Evolutionary conservation across 1,284 basidiomycete species (phyloP).

Genomic region (Cryptococcus neoformans): DNA sequence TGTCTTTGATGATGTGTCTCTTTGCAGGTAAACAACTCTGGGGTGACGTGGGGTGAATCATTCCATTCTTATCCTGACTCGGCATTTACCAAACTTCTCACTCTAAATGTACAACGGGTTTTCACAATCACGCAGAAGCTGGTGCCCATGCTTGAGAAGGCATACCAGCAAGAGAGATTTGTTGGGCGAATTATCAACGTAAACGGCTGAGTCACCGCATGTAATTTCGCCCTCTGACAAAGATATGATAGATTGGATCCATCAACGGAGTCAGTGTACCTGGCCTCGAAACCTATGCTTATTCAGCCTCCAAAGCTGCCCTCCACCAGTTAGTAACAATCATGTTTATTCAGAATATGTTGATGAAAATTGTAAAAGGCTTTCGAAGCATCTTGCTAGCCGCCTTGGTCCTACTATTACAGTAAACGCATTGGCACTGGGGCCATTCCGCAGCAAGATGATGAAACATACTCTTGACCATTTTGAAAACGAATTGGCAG

Average conservation of each 20-base stretch:
- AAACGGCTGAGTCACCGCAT: conserved; percentile 20
- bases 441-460: conserved; percentile 54
- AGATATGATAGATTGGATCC: conserved; percentile 57
- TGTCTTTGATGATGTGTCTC: conserved; percentile 1
- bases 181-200: conserved; percentile 62
- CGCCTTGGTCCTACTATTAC: conserved; percentile 63
- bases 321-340: conserved; percentile 41
- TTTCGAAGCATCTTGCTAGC: conserved; percentile 62
- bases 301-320: conserved; percentile 62
- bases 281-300: conserved; percentile 64
- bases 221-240: not conserved
- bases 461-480: conserved; percentile 59
- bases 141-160: conserved; percentile 60
- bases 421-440: conserved; percentile 67
- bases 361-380: conserved; percentile 42
- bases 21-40: conserved; percentile 61
- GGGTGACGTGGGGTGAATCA: conserved; percentile 61
- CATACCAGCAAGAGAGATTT: conserved; percentile 52
- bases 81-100: conserved; percentile 53
- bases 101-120: conserved; percentile 64
- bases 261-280: conserved; percentile 60
- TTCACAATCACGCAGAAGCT: conserved; percentile 68
- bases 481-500: conserved; percentile 54
- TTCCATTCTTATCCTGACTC: conserved; percentile 59
- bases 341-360: not conserved